phyloP scores from a whole-genome alignment of 345 rosid genomes.

The Anacardium occidentale region DNA sequence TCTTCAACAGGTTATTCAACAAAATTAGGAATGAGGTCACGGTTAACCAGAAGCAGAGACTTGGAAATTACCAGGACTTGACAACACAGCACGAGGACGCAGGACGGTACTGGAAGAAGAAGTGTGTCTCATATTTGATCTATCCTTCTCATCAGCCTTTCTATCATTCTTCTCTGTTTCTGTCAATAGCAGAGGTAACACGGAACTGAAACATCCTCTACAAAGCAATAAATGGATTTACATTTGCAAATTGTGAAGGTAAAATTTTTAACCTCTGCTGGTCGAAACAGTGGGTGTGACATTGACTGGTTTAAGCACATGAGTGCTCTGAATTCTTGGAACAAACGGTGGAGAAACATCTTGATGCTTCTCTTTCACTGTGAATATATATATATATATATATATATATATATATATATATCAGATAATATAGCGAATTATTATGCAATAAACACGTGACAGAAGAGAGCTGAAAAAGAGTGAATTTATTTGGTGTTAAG shows the following conservation, averaged over 20 bases:
- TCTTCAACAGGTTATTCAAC: neutral
- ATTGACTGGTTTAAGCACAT: constrained; percentile 20
- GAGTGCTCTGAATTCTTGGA: constrained; percentile 41
- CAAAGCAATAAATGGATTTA: neutral
- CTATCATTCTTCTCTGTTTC: constrained; percentile 32
- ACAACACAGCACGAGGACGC: constrained; percentile 70
- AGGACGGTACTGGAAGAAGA: constrained; percentile 25
- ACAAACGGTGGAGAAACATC: constrained; percentile 30
- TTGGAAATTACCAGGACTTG: constrained; percentile 55
- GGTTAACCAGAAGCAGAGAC: neutral
- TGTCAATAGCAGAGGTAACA: constrained; percentile 15
- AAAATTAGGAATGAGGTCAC: neutral
- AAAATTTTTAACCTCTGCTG: constrained; percentile 27
- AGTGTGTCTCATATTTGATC: constrained; percentile 47
- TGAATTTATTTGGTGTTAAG: neutral
- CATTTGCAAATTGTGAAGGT: neutral
- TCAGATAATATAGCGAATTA: neutral
- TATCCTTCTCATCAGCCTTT: constrained; percentile 28
- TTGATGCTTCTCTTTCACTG: constrained; percentile 40
- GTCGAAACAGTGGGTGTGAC: constrained; percentile 21
- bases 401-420: too few species aligned
- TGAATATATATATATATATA: too few species aligned
- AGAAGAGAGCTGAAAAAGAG: neutral
- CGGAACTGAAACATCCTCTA: neutral
- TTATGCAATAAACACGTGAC: neutral